Percentiles rank a stretch among this genome's conserved stretches.
phyloP scores from a whole-genome alignment of 345 rosid species.

The Linum lewisii region DNA sequence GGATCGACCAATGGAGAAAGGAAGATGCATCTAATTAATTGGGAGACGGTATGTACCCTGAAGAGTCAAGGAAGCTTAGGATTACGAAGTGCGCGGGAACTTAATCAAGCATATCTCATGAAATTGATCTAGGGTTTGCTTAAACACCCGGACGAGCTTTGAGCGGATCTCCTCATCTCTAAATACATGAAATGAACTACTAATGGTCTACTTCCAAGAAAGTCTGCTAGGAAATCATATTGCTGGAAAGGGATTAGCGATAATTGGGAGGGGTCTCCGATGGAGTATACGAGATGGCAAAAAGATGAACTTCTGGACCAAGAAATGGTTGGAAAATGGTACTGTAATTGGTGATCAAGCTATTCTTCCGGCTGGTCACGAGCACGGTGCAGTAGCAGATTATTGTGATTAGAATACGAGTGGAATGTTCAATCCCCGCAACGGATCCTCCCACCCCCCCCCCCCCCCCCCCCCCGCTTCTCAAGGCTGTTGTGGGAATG shows the following conservation, averaged over 20 bases:
- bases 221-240: neutral
- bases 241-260: neutral
- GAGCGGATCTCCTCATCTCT: too few relatives aligned
- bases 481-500: neutral
- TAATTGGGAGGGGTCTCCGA: neutral
- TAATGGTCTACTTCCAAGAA: neutral
- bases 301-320: neutral
- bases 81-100: too few relatives aligned
- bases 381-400: neutral
- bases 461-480: neutral
- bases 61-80: too few relatives aligned
- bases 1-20: too few relatives aligned
- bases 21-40: too few relatives aligned
- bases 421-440: neutral
- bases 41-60: too few relatives aligned
- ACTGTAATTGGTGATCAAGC: neutral
- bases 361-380: neutral
- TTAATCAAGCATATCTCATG: too few relatives aligned
- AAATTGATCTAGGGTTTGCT: too few relatives aligned
- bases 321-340: neutral
- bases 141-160: too few relatives aligned
- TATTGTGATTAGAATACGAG: neutral
- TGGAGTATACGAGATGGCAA: neutral
- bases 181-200: too few relatives aligned
- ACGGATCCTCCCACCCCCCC: too few relatives aligned